These are phyloP conservation scores for Diaporthe vaccinii DNA, from an alignment of 2,329 filamentous ascomycete species.

Conservation along the genomic window DNA sequence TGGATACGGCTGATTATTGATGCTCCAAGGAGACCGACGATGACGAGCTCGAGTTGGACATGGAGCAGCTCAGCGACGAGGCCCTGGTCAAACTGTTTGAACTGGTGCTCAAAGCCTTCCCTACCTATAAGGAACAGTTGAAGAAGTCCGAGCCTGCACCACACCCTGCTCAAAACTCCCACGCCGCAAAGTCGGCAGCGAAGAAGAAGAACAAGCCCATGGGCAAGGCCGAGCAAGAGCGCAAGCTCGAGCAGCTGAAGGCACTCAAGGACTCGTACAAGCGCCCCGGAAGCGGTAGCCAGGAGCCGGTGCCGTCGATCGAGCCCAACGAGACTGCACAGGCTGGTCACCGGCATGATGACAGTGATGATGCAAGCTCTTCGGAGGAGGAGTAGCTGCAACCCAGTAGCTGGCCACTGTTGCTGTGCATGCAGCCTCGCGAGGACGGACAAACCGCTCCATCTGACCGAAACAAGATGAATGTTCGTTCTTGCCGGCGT, in stretches of 20 bases:
- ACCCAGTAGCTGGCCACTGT: neutral
- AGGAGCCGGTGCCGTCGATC: constrained; percentile 57
- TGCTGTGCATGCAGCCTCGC: neutral
- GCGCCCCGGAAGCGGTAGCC: constrained; percentile 61
- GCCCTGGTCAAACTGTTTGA: constrained; percentile 67
- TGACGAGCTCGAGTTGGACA: constrained; percentile 72
- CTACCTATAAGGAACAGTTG: constrained; percentile 51
- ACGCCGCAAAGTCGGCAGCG: constrained; percentile 57
- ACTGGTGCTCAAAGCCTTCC: constrained; percentile 56
- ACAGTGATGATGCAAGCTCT: constrained; percentile 68
- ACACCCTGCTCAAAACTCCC: constrained; percentile 39
- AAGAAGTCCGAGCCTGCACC: constrained; percentile 49
- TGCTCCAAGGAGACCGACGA: constrained; percentile 66
- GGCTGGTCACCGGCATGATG: constrained; percentile 43
- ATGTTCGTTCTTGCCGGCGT: neutral
- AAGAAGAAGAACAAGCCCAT: constrained; percentile 83
- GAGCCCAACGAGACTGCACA: constrained; percentile 50
- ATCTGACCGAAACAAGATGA: neutral
- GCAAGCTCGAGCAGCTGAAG: constrained; percentile 73
- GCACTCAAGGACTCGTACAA: constrained; percentile 68
- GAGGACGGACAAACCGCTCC: neutral
- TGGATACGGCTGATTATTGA: constrained; percentile 46
- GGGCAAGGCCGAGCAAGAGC: constrained; percentile 79
- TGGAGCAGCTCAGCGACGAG: constrained; percentile 69
- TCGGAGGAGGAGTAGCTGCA: constrained; percentile 56